Base-by-base conservation (phyloP, 176 grass and related monocot genomes). In the Zizania latifolia region DNA sequence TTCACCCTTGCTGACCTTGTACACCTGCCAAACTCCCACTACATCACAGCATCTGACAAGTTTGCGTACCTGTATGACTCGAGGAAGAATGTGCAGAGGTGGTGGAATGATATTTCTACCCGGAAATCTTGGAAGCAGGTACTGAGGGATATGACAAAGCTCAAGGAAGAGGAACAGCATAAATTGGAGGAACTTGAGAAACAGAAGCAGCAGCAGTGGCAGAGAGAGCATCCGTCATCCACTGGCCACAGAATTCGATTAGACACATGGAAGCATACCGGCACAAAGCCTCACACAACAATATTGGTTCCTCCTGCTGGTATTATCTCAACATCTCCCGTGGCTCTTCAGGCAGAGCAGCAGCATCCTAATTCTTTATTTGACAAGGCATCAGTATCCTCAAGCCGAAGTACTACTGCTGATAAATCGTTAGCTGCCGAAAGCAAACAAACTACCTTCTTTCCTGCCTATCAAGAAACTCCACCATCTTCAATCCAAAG, bases 1-100 rank as follows among this genome's bases (percentile, higher is more conserved):
- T 97, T 97, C 43, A 97, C 93, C 34, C 87, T 97, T 26, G 93
- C 93, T 0, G 93, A 97, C 71, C 87, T 97, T 9, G 81, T 86
- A 27, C 93, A 97, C 69, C 81, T 97, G 39, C 93, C 93, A 69
- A 97, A 97, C 72, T 88, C 90, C 26, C 70, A 85, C 51, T 83
- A 89, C 61, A 87, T 97, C 69, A 87, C 56, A 39, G 17, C 35
- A 24, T 93, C 90, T 54, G 0, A n/a, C n/a, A n/a, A 97, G 54
- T 91, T 89, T 82, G 13, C 44, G 8, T 82, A 87, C 74, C 70
- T 97, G 10, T 91, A 89, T 77, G 44, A 93, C 38, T 80, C 86
- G 6, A 93, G 94, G 74, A 89, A 91, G 82, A 97, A 93, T 83
- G 75, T 97, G 24, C 80, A 77, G 19, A 89, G 90, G 75, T 97